These are phyloP conservation scores for Gypsophila paniculata DNA, from an alignment of 179 eudicot species.

Conservation along the genomic window DNA sequence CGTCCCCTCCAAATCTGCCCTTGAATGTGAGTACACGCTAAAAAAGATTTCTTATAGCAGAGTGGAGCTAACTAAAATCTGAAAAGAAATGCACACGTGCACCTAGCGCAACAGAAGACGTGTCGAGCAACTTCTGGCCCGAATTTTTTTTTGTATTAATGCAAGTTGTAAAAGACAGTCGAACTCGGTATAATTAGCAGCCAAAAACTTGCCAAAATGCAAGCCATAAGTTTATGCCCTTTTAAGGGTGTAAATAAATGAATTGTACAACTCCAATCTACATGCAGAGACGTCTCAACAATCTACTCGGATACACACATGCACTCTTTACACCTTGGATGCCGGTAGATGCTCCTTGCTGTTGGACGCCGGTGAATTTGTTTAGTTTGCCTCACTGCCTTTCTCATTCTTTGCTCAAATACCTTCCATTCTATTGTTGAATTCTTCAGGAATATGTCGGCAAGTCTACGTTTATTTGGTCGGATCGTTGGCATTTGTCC, in stretches of 20 bases:
- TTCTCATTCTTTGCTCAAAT: conserved; percentile 80
- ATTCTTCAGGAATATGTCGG: conserved; percentile 79
- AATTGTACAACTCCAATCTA: conserved; percentile 17
- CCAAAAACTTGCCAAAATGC: conserved; percentile 20
- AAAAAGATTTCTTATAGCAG: no score
- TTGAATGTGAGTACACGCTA: no score
- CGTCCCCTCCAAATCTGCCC: no score
- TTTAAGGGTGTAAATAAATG: background rate
- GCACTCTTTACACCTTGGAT: conserved; percentile 82
- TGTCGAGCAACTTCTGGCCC: background rate
- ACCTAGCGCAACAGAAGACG: background rate
- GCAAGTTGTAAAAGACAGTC: conserved; percentile 19
- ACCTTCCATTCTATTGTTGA: conserved; percentile 86
- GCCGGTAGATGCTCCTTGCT: conserved; percentile 88
- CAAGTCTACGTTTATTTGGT: conserved; percentile 93
- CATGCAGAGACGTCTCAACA: conserved; percentile 1
- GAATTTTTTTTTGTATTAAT: conserved; percentile 19
- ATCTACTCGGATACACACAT: conserved; percentile 55
- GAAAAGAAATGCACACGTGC: no score
- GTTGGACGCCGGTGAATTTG: conserved; percentile 69
- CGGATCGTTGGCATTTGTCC: conserved; percentile 88
- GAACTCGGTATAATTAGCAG: conserved; percentile 25
- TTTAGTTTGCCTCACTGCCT: conserved; percentile 87
- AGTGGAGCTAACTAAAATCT: no score
- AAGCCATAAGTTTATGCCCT: conserved; percentile 19